Percentiles rank a stretch among this genome's conserved stretches.
These are phyloP conservation scores for Salix brachista DNA, from an alignment of 345 rosid genomes.

Conservation along the genomic window DNA sequence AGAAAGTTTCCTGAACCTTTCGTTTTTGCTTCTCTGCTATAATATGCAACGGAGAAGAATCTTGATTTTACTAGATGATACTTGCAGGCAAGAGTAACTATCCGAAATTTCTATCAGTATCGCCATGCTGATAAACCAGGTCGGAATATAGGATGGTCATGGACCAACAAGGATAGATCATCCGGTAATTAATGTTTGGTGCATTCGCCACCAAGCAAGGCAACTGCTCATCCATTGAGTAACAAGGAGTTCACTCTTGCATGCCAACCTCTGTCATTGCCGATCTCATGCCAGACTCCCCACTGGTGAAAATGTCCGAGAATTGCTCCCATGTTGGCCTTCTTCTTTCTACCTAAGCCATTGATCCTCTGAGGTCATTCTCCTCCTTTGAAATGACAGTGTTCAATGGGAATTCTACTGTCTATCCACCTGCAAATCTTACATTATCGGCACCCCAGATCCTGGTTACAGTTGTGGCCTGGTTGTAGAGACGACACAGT, in stretches of 20 bases:
- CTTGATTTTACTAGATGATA: neutral
- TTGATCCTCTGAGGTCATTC: constrained; percentile 44
- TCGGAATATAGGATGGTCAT: constrained; percentile 56
- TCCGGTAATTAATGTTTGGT: constrained; percentile 41
- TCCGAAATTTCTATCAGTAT: constrained; percentile 49
- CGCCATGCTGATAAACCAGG: constrained; percentile 47
- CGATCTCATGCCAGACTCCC: constrained; percentile 38
- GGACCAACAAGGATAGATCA: constrained; percentile 39
- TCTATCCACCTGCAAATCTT: constrained; percentile 40
- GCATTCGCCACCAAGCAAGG: constrained; percentile 56
- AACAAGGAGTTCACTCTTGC: constrained; percentile 43
- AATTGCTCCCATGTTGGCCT: constrained; percentile 45
- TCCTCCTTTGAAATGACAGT: constrained; percentile 45
- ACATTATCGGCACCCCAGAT: constrained; percentile 51
- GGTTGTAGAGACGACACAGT: constrained; percentile 32
- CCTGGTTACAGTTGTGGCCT: constrained; percentile 55
- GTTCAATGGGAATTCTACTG: constrained; percentile 21
- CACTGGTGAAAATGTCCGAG: constrained; percentile 22
- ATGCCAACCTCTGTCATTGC: constrained; percentile 36
- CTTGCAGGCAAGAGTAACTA: constrained; percentile 48
- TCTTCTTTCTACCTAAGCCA: constrained; percentile 42
- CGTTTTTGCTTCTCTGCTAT: neutral
- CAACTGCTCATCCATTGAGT: constrained; percentile 35
- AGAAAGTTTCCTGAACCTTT: neutral
- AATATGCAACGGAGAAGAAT: neutral